Conservation (phyloP, 345 rosid species). For the Lumnitzera racemosa region DNA sequence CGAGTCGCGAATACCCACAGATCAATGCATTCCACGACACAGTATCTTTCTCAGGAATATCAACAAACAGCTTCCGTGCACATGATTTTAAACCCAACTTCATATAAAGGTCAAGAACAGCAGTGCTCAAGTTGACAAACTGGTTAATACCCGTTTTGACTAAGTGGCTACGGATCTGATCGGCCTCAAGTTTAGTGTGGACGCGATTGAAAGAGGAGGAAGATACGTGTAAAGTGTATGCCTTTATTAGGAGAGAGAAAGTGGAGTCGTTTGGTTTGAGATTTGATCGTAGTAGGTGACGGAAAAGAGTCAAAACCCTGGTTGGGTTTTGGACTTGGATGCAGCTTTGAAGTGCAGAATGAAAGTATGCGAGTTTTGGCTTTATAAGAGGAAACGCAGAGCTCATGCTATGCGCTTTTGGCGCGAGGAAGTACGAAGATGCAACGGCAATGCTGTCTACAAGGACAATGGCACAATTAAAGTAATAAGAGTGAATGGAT, state of each 20-base stretch:
- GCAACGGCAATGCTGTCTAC: background rate
- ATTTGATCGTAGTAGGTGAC: conserved; percentile 38
- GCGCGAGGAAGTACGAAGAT: background rate
- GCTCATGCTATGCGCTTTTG: conserved; percentile 19
- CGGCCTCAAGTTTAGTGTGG: conserved; percentile 18
- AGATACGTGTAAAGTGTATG: conserved; percentile 8
- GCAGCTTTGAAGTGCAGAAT: conserved; percentile 38
- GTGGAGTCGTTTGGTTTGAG: conserved; percentile 46
- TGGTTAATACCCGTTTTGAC: conserved; percentile 42
- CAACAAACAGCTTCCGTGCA: conserved; percentile 49
- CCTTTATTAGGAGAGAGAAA: conserved; percentile 24
- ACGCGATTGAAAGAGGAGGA: conserved; percentile 10
- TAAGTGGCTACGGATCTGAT: conserved; percentile 47
- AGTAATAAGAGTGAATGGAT: too few species aligned
- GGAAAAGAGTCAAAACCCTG: conserved; percentile 36
- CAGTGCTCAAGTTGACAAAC: conserved; percentile 50
- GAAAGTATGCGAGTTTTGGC: conserved; percentile 26
- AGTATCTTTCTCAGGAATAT: conserved; percentile 58
- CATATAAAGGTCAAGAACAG: conserved; percentile 32
- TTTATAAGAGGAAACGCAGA: conserved; percentile 4
- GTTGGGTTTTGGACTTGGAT: conserved; percentile 23
- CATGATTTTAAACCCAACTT: conserved; percentile 31
- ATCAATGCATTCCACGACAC: conserved; percentile 81
- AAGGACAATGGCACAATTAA: background rate
- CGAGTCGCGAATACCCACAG: conserved; percentile 61